Conservation (phyloP, 2,329 filamentous ascomycete species). For the Nothomitra cinnamomea region DNA sequence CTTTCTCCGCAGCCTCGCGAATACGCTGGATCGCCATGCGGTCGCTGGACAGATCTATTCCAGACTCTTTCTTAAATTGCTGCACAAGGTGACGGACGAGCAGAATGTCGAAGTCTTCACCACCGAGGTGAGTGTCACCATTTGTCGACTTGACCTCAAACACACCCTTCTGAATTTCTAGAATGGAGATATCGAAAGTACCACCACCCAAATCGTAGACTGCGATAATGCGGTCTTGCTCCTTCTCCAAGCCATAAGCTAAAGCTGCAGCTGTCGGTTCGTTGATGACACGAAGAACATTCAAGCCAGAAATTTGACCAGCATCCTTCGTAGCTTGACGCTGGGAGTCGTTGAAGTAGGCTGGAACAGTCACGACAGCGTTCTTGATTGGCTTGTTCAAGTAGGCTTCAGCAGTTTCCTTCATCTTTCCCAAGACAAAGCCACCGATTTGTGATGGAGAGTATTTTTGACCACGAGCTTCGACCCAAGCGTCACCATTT, state of each 20-base stretch:
- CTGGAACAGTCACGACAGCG: slow-evolving; percentile 88
- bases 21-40: slow-evolving; percentile 99
- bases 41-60: slow-evolving; percentile 76
- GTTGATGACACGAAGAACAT: slow-evolving; percentile 94
- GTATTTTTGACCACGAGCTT: slow-evolving; percentile 86
- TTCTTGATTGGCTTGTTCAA: slow-evolving; percentile 85
- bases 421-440: slow-evolving; percentile 96
- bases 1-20: slow-evolving; percentile 96
- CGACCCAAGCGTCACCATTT: slow-evolving; percentile 93
- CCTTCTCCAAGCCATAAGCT: slow-evolving; percentile 92
- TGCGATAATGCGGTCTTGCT: slow-evolving; percentile 72
- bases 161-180: slow-evolving; percentile 93
- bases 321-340: slow-evolving; percentile 97
- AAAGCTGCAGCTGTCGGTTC: slow-evolving; percentile 93
- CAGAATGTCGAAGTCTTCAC: slow-evolving; percentile 93
- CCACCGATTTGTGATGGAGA: slow-evolving; percentile 97
- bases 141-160: slow-evolving; percentile 99
- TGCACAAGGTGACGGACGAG: slow-evolving; percentile 86
- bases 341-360: slow-evolving; percentile 98
- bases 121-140: slow-evolving; percentile 95
- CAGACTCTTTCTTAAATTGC: slow-evolving; percentile 92
- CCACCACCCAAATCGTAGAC: slow-evolving; percentile 97
- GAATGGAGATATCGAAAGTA: slow-evolving; percentile 97
- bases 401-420: slow-evolving; percentile 92
- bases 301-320: slow-evolving; percentile 87